These are phyloP conservation scores for Powellomyces hirtus DNA, from an alignment of 192 early-diverging fungal genomes.

Conservation along the genomic window DNA sequence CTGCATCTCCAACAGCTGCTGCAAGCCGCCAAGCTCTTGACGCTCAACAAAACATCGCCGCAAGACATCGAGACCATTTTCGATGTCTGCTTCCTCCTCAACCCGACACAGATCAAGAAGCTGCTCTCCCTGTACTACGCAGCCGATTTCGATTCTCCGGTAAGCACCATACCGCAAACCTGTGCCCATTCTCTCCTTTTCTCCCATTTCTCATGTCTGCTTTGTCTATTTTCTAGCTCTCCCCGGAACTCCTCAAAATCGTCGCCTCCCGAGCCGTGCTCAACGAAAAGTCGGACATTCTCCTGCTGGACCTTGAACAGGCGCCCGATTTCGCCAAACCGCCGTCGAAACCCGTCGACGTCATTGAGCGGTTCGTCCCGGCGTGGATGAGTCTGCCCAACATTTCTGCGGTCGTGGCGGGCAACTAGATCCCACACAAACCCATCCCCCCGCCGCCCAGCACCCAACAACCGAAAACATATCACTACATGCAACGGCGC, in stretches of 20 bases:
- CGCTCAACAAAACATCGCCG: constrained; percentile 84
- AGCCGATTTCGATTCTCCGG: constrained; percentile 91
- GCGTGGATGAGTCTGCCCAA: constrained; percentile 57
- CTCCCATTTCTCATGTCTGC: background rate
- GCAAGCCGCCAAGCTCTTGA: constrained; percentile 95
- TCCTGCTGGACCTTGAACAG: constrained; percentile 82
- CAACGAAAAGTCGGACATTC: constrained; percentile 84
- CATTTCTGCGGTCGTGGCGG: constrained; percentile 25
- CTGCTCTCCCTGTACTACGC: constrained; percentile 91
- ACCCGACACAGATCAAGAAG: constrained; percentile 97
- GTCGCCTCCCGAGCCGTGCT: constrained; percentile 79
- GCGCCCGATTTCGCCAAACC: constrained; percentile 62
- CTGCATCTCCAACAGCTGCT: constrained; percentile 91
- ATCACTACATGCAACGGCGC: too few relatives aligned
- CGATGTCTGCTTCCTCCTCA: constrained; percentile 96
- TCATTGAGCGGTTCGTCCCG: constrained; percentile 73
- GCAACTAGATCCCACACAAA: background rate
- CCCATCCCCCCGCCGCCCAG: too few relatives aligned
- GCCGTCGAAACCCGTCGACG: constrained; percentile 56
- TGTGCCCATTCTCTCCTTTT: constrained; percentile 3
- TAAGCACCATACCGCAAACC: constrained; percentile 28
- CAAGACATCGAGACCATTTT: constrained; percentile 98
- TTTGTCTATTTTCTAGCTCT: constrained; percentile 54
- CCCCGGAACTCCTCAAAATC: constrained; percentile 84
- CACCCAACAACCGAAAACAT: too few relatives aligned